A percentile compares a stretch with the other conserved stretches of the same genome.
Conservation (phyloP, 305 asterid genomes). For the Solanum aculeatissimum region DNA sequence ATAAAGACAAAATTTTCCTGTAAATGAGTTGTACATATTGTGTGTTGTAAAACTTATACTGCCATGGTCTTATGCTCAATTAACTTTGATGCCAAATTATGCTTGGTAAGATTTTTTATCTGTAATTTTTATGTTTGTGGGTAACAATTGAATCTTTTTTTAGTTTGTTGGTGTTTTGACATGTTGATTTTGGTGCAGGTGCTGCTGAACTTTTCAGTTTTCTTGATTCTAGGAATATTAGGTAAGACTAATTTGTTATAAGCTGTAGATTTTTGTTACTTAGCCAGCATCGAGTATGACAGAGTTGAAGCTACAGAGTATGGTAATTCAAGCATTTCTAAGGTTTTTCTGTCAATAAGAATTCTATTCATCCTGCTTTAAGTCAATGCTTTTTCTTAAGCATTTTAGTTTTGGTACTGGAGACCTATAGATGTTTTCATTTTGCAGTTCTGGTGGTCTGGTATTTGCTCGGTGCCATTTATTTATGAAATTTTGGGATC, state of each 20-base stretch:
- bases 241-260: constrained; percentile 18
- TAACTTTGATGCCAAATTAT: constrained; percentile 32
- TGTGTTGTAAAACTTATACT: no score
- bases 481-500: neutral
- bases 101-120: constrained; percentile 38
- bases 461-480: neutral
- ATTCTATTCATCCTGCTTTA: neutral
- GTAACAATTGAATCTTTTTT: neutral
- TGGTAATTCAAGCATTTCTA: neutral
- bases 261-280: neutral
- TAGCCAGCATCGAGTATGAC: neutral
- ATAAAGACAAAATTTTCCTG: neutral
- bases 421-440: neutral
- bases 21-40: no score
- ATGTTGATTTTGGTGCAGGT: constrained; percentile 32
- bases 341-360: neutral
- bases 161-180: neutral
- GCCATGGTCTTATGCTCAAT: no score
- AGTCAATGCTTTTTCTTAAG: neutral
- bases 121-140: neutral
- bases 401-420: neutral
- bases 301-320: neutral
- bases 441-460: neutral
- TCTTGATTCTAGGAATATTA: constrained; percentile 68
- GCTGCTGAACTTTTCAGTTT: constrained; percentile 69